These are phyloP conservation scores for Syncephalastrum contaminatum DNA, from an alignment of 371 early-diverging fungal species.

Conservation along the genomic window DNA sequence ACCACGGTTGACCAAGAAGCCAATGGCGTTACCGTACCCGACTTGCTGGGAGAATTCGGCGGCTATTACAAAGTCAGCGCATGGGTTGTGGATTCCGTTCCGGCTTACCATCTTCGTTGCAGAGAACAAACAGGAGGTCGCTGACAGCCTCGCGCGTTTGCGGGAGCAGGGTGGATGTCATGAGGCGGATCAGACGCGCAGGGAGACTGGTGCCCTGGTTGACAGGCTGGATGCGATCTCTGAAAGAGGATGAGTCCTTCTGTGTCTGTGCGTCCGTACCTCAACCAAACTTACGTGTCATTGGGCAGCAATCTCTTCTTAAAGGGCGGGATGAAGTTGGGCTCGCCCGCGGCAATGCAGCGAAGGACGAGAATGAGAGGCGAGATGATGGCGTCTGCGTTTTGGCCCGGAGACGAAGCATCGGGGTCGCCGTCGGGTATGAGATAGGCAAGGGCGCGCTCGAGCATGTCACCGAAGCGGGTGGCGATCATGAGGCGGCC, in stretches of 20 bases:
- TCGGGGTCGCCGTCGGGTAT: constrained; percentile 38
- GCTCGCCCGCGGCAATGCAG: constrained; percentile 48
- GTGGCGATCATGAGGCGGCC: constrained; percentile 11
- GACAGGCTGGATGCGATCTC: constrained; percentile 76
- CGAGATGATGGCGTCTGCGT: constrained; percentile 63
- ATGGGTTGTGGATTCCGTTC: not conserved
- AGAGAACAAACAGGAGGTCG: constrained; percentile 74
- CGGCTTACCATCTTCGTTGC: constrained; percentile 74
- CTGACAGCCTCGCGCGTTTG: constrained; percentile 65
- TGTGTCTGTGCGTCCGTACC: not conserved
- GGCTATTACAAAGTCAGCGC: constrained; percentile 41
- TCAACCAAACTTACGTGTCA: constrained; percentile 53
- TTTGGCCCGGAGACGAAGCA: constrained; percentile 6
- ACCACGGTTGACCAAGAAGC: constrained; percentile 75
- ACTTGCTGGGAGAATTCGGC: constrained; percentile 70
- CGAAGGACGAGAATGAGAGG: constrained; percentile 63
- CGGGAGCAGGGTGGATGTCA: constrained; percentile 71
- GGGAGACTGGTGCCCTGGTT: constrained; percentile 66
- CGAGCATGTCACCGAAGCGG: constrained; percentile 22
- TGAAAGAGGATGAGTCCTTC: constrained; percentile 15
- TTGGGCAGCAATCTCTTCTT: constrained; percentile 52
- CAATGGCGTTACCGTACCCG: constrained; percentile 93
- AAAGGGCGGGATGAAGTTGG: constrained; percentile 32
- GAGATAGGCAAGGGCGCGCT: constrained; percentile 28
- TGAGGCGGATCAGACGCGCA: constrained; percentile 68